Percentiles rank a stretch among this genome's conserved stretches.
Evolutionary conservation across 192 early-diverging fungal genomes (phyloP).

Genomic region (Jimgerdemannia lactiflua): DNA sequence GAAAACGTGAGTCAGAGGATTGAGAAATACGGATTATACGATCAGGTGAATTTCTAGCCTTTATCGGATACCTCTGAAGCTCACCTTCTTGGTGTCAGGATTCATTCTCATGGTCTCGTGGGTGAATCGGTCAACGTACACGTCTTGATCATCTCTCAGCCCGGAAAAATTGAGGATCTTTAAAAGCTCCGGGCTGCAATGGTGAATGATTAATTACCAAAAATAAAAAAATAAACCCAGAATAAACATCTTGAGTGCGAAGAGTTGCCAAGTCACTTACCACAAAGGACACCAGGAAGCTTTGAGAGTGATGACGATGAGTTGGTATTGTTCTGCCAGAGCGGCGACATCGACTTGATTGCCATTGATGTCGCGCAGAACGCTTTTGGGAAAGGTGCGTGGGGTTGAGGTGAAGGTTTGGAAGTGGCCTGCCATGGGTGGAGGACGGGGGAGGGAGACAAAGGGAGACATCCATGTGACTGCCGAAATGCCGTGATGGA

Average conservation of each 20-base stretch:
- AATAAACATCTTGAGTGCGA: too few relatives aligned
- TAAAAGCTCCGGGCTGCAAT: slow-evolving; percentile 16
- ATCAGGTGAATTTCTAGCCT: too few relatives aligned
- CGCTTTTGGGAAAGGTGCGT: neutral
- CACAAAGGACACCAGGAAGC: slow-evolving; percentile 20
- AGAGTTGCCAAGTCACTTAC: neutral
- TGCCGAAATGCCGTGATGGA: too few relatives aligned
- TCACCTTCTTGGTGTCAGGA: slow-evolving; percentile 19
- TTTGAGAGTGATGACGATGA: slow-evolving; percentile 28
- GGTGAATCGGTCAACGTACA: slow-evolving; percentile 27
- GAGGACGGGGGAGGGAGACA: too few relatives aligned
- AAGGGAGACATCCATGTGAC: too few relatives aligned
- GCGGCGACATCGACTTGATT: slow-evolving; percentile 15
- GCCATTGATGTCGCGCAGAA: neutral
- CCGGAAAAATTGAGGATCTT: slow-evolving; percentile 30
- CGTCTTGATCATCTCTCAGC: slow-evolving; percentile 5
- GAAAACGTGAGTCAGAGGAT: neutral
- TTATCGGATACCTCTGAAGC: too few relatives aligned
- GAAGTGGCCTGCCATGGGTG: too few relatives aligned
- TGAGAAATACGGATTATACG: too few relatives aligned
- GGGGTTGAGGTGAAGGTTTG: too few relatives aligned
- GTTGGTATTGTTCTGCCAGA: slow-evolving; percentile 20
- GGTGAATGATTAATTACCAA: neutral
- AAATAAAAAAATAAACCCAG: too few relatives aligned
- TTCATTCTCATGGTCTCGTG: slow-evolving; percentile 14